Conservation (phyloP, 805 yeast genomes). For the Wickerhamomyces hampshirensis region DNA sequence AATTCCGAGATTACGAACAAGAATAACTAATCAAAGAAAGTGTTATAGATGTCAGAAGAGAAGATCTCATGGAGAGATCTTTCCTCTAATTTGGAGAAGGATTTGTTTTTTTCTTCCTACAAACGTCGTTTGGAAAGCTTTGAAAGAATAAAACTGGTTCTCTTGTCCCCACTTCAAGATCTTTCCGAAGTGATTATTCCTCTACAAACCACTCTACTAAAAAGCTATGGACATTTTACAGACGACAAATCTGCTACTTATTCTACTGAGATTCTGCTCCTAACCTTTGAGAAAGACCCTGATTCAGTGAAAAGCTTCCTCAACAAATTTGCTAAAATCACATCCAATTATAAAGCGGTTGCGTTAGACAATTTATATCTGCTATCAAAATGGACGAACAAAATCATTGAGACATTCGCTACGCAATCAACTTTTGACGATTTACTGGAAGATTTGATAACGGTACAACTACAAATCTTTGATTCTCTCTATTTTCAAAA, state of each 20-base stretch:
- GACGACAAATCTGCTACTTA: conserved; percentile 5
- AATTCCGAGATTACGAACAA: no score
- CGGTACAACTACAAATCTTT: conserved; percentile 31
- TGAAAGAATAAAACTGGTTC: conserved; percentile 9
- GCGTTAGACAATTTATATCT: conserved; percentile 56
- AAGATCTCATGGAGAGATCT: conserved; percentile 16
- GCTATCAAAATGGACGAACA: conserved; percentile 52
- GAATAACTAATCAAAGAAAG: no score
- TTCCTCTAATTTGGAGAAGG: conserved; percentile 18
- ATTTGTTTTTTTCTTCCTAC: conserved; percentile 17
- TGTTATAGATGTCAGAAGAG: conserved; percentile 10
- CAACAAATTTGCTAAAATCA: conserved; percentile 26
- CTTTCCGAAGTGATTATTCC: conserved; percentile 13
- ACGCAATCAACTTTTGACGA: conserved; percentile 23
- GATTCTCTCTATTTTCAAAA: conserved; percentile 16
- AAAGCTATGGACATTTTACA: conserved; percentile 13
- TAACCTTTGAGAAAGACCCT: conserved; percentile 7
- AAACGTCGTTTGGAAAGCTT: conserved; percentile 21
- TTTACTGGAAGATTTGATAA: conserved; percentile 27
- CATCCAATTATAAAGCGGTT: conserved; percentile 29
- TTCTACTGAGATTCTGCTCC: conserved; percentile 10
- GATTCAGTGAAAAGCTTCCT: conserved; percentile 14
- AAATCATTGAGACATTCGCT: conserved; percentile 27
- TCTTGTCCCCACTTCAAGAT: conserved; percentile 1
- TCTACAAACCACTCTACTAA: conserved; percentile 16